Conservation (phyloP, 2,329 filamentous ascomycete species). For the Talaromyces rugulosus region DNA sequence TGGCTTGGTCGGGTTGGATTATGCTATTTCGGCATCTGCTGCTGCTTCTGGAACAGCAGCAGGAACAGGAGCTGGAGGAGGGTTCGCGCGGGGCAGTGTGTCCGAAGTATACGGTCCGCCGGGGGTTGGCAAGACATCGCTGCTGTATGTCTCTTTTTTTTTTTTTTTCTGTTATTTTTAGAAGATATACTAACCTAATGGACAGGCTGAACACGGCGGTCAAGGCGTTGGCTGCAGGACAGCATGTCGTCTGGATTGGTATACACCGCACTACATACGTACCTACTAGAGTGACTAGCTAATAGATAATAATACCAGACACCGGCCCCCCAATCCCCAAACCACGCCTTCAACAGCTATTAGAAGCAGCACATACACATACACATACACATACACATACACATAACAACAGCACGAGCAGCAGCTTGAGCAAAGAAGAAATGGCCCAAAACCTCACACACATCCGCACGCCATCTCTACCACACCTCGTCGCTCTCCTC, state of each 20-base stretch:
- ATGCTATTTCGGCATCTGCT: slow-evolving; percentile 17
- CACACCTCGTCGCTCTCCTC: slow-evolving; percentile 68
- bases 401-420: too few relatives aligned
- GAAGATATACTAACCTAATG: neutral
- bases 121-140: slow-evolving; percentile 76
- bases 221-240: slow-evolving; percentile 57
- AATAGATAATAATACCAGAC: slow-evolving; percentile 30
- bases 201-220: slow-evolving; percentile 65
- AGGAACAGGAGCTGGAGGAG: slow-evolving; percentile 28
- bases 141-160: slow-evolving; percentile 59
- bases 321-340: slow-evolving; percentile 46
- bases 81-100: slow-evolving; percentile 70
- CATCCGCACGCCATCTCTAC: slow-evolving; percentile 55
- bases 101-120: slow-evolving; percentile 86
- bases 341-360: slow-evolving; percentile 17
- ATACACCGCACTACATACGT: slow-evolving; percentile 30
- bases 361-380: slow-evolving; percentile 22
- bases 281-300: neutral
- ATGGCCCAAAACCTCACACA: slow-evolving; percentile 50
- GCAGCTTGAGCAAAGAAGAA: slow-evolving; percentile 1
- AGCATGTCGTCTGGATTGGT: slow-evolving; percentile 80
- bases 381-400: too few relatives aligned
- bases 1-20: slow-evolving; percentile 47
- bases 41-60: neutral
- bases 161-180: slow-evolving; percentile 2